Base-by-base conservation (phyloP, 2,329 filamentous ascomycete genomes). In the Calonectria ilicicola region DNA sequence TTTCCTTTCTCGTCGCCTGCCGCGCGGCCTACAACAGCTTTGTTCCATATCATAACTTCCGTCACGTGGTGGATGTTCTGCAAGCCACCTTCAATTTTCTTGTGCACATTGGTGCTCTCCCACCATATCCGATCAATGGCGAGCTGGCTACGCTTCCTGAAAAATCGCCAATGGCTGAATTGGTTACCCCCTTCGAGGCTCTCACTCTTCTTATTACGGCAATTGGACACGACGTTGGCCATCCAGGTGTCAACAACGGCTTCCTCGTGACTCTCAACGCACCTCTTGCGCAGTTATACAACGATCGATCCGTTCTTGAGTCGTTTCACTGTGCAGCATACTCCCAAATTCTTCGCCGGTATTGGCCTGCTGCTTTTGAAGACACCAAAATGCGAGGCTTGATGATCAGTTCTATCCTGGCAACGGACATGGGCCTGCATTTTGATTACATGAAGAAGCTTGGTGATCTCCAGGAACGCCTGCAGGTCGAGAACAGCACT, bases 281-380 rank as follows among this genome's bases (percentile, higher is more conserved):
- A 21, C 96, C 97, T 1, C 87, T 99, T 32, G 97, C 97, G 15
- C 96, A 98, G 83, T 88, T 98, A 17, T 99, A 98, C 86, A 98
- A 98, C 81, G 97, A 99, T 83, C 94, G 94, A 69, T 98, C 97
- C 1, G 97, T 99, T 19, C 89, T 99, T 44, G 97, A 99, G 84
- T 97, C 96, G 0, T 99, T 98, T 80, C 97, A 99, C 82, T 98
- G 97, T 81, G 97, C 97, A 1, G 97, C 97, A 2, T 99, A 96
- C 80, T 98, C 96, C 0, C 97, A 98, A 81, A 98, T 99, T 46
- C 90, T 99, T 49, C 93, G 96, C 63, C 91, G 95, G 62, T 93
- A 98, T 82, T 99, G 97, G 97, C 95, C 96, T 0, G 88, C 90
- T 4, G 93, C 93, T 2, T 97, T 97, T 77, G 89, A 93, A 75